Evolutionary conservation across 1,284 basidiomycete species (phyloP).

Genomic region (Leccinum fuscescens): DNA sequence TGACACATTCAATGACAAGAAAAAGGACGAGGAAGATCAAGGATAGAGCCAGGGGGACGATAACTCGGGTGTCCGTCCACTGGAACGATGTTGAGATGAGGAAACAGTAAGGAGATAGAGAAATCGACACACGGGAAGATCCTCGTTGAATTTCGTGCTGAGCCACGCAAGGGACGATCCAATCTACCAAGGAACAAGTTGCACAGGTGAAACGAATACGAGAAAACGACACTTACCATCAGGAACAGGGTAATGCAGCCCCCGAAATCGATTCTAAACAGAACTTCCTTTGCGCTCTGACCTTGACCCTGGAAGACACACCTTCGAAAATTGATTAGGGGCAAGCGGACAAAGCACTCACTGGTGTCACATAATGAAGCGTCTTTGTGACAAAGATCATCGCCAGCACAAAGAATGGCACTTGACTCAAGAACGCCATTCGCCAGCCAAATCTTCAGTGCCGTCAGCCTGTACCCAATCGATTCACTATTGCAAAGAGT

Average conservation of each 20-base stretch:
- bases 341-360: background rate
- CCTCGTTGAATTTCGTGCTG: conserved; percentile 20
- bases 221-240: background rate
- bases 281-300: conserved; percentile 8
- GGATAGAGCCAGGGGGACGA: conserved; percentile 11
- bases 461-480: background rate
- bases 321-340: background rate
- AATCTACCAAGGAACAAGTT: conserved; percentile 6
- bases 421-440: conserved; percentile 14
- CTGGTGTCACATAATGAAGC: conserved; percentile 15
- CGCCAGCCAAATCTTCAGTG: conserved; percentile 19
- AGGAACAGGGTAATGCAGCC: conserved; percentile 14
- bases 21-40: conserved; percentile 12
- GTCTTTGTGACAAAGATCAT: conserved; percentile 8
- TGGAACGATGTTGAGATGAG: background rate
- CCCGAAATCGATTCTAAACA: conserved; percentile 20
- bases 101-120: no score
- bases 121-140: conserved; percentile 10
- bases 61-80: conserved; percentile 12
- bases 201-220: background rate
- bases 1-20: conserved; percentile 7
- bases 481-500: background rate
- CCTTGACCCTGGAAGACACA: conserved; percentile 13
- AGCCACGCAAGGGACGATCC: conserved; percentile 16
- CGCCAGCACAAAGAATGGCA: conserved; percentile 14